Base-by-base conservation (phyloP, 2,329 filamentous ascomycete genomes). In the Fusarium floridanum region DNA sequence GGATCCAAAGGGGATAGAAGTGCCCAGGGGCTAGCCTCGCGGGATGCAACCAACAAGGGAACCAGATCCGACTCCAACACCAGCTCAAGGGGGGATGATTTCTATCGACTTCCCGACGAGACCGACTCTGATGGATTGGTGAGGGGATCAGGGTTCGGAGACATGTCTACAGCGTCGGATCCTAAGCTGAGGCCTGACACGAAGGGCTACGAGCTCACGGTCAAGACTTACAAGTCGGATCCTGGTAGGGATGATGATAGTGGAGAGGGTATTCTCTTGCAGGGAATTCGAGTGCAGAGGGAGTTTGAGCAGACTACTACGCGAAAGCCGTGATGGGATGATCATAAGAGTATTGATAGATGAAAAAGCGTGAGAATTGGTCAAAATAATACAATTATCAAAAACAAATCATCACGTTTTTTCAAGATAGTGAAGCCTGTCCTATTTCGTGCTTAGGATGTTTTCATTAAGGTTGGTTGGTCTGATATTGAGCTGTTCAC, bases 211-310 rank as follows among this genome's bases (percentile, higher is more conserved):
- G 76, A 75, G 11, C 80, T 82, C 32, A 81, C 77, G 0, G 79
- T 82, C 3, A 80, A 79, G 32, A 82, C 78, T 8, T 82, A 78
- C 57, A 78, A 80, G 50, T 73, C 78, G 1, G 77, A 70, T n/a
- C 68, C 62, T 2, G 77, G 80, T 6, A 72, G 72, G 6, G 76
- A 76, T 2, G 78, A 80, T 29, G 76, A 76, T 2, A 79, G 79
- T n/a, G 82, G 79, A 2, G 82, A 85, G 27, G 83, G 84, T 22
- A 80, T 85, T 29, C 83, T 83, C 1, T 66, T 85, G 41, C 80
- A 84, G 41, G 80, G 81, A 1, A 85, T 85, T 11, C 71, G 80
- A n/a, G 82, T 85, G 4, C 76, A 84, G 2, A 84, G 59, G 16
- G 81, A 83, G 11, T 82, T 85, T 63, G 76, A 79, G 32, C 81